Evolutionary conservation across 176 grass and related monocot species (phyloP).

Genomic region (Paspalum vaginatum): DNA sequence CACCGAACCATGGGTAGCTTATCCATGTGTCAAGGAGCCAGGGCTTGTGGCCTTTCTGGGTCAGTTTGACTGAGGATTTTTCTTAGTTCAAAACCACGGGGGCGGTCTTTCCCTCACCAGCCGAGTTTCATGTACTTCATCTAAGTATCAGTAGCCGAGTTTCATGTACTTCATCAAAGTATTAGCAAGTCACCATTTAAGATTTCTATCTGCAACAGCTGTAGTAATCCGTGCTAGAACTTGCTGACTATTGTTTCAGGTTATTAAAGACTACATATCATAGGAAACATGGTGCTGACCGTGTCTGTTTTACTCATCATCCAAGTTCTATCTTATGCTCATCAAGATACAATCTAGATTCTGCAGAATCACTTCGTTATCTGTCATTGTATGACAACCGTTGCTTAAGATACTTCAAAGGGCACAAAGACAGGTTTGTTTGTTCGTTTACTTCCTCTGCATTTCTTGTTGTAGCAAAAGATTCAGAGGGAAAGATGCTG

Average conservation of each 20-base stretch:
- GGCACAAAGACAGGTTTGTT: conserved; percentile 86
- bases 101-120: no score
- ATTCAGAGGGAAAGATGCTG: conserved; percentile 7
- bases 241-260: conserved; percentile 47
- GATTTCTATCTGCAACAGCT: neutral
- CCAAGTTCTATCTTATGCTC: conserved; percentile 96
- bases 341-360: conserved; percentile 81
- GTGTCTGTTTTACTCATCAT: conserved; percentile 92
- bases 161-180: conserved; percentile 1
- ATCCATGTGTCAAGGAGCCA: no score
- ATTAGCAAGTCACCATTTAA: neutral
- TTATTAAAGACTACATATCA: conserved; percentile 94
- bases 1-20: no score
- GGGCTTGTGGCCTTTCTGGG: no score
- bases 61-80: no score
- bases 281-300: conserved; percentile 92
- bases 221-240: conserved; percentile 32
- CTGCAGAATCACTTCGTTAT: conserved; percentile 79
- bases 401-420: conserved; percentile 96
- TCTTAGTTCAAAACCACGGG: no score
- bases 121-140: no score
- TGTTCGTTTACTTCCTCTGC: neutral
- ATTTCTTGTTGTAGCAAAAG: conserved; percentile 20
- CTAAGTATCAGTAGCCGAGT: neutral
- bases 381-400: conserved; percentile 97